These are phyloP conservation scores for Phytophthora multivora DNA, from an alignment of 352 stramenopile genomes.

Conservation along the genomic window DNA sequence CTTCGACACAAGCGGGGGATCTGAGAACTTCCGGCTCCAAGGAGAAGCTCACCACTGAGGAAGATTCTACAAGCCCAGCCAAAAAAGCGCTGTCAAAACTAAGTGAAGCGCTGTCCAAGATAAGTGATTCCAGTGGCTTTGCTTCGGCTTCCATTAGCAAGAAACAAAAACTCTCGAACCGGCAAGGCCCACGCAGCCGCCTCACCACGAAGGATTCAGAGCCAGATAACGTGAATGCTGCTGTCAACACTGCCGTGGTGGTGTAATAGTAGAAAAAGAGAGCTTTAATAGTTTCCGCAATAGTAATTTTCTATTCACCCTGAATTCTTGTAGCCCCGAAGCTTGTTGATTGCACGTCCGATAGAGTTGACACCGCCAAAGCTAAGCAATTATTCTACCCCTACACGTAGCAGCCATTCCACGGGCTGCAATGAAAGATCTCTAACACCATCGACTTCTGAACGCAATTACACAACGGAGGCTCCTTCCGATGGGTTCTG, in stretches of 20 bases:
- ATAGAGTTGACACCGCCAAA: neutral
- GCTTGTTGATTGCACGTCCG: constrained; percentile 3
- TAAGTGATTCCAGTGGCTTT: neutral
- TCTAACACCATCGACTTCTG: neutral
- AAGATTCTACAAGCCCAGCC: neutral
- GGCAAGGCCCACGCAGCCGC: constrained; percentile 4
- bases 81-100: constrained; percentile 3
- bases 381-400: too few relatives aligned
- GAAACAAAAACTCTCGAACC: constrained; percentile 19
- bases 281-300: constrained; percentile 30
- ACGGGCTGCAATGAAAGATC: neutral
- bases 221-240: neutral
- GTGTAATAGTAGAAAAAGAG: constrained; percentile 20
- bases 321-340: constrained; percentile 2
- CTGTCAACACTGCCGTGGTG: constrained; percentile 6
- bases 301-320: constrained; percentile 33
- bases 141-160: neutral
- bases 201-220: constrained; percentile 12
- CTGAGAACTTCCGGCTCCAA: constrained; percentile 1
- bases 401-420: too few relatives aligned
- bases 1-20: neutral
- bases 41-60: neutral
- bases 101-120: neutral
- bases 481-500: constrained; percentile 33
- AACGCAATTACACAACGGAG: constrained; percentile 44